Percentiles rank a stretch among this genome's conserved stretches.
These are phyloP conservation scores for Coniosporium apollinis DNA, from an alignment of 495 filamentous ascomycete species.

Conservation along the genomic window DNA sequence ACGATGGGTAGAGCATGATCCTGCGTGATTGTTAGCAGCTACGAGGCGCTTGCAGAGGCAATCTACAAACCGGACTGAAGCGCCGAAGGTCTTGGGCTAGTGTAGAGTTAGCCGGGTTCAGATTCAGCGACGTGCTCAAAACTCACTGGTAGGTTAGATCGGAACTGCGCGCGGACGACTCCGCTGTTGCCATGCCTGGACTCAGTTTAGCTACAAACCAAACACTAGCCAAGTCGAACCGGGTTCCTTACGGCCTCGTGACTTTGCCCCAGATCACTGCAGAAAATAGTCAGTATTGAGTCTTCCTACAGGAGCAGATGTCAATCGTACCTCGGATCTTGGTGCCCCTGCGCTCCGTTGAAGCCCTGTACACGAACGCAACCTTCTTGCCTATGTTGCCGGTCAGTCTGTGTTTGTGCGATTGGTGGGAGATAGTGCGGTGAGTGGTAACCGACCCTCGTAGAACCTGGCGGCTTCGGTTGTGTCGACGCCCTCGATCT, in stretches of 20 bases:
- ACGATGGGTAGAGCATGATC: constrained; percentile 97
- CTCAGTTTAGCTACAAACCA: not conserved
- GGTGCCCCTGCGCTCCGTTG: constrained; percentile 80
- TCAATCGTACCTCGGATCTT: no score
- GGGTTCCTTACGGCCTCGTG: constrained; percentile 82
- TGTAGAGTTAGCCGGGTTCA: no score
- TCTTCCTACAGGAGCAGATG: no score
- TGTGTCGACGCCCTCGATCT: constrained; percentile 90
- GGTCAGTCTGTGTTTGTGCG: not conserved
- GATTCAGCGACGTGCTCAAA: no score
- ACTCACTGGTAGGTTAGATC: constrained; percentile 87
- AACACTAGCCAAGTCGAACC: not conserved
- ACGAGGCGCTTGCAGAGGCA: no score
- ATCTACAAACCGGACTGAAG: no score
- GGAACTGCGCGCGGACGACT: constrained; percentile 91
- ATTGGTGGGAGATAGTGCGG: not conserved
- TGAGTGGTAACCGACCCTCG: constrained; percentile 24
- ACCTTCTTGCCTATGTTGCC: constrained; percentile 77
- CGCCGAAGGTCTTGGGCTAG: constrained; percentile 88
- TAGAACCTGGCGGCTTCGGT: constrained; percentile 70
- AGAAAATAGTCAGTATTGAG: no score
- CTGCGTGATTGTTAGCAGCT: no score
- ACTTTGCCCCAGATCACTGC: constrained; percentile 99
- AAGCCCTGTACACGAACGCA: constrained; percentile 90
- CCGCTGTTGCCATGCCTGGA: constrained; percentile 66